phyloP scores from a whole-genome alignment of 345 rosid species.

The Cardamine occulta region DNA sequence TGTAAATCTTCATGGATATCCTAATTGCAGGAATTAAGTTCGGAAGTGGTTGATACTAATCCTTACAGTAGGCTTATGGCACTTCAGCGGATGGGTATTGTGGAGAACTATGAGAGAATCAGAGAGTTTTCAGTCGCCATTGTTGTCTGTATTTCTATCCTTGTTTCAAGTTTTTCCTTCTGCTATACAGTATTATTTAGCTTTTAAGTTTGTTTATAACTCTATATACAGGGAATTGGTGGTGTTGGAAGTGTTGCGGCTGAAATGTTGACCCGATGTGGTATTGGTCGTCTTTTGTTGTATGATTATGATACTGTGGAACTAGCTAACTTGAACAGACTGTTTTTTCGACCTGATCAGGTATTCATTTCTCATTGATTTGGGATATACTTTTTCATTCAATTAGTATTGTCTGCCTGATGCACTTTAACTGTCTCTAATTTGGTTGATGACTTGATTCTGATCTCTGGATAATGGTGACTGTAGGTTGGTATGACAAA shows the following conservation, averaged over 20 bases:
- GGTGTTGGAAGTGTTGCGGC: constrained; percentile 99
- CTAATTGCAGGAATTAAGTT: constrained; percentile 80
- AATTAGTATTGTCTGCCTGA: background rate
- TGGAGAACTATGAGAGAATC: constrained; percentile 83
- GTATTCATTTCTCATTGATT: constrained; percentile 41
- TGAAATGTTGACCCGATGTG: constrained; percentile 98
- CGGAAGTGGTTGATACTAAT: constrained; percentile 95
- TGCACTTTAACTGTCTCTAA: background rate
- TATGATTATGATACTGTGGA: constrained; percentile 97
- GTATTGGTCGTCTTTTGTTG: constrained; percentile 92
- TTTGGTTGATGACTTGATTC: background rate
- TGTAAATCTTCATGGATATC: background rate
- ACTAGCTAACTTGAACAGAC: constrained; percentile 95
- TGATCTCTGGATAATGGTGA: constrained; percentile 9
- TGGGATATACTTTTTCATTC: background rate
- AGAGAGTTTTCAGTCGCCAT: constrained; percentile 93
- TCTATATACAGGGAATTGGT: constrained; percentile 71
- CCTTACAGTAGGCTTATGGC: constrained; percentile 99
- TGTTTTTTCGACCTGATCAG: constrained; percentile 97
- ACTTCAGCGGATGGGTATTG: constrained; percentile 98
- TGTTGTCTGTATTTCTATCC: constrained; percentile 71
- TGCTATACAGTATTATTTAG: background rate
- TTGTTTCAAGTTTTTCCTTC: constrained; percentile 17
- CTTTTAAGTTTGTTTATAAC: constrained; percentile 13
- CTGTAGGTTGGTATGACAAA: constrained; percentile 92